Conservation (phyloP, 2,329 filamentous ascomycete species). For the Alternaria triticina region DNA sequence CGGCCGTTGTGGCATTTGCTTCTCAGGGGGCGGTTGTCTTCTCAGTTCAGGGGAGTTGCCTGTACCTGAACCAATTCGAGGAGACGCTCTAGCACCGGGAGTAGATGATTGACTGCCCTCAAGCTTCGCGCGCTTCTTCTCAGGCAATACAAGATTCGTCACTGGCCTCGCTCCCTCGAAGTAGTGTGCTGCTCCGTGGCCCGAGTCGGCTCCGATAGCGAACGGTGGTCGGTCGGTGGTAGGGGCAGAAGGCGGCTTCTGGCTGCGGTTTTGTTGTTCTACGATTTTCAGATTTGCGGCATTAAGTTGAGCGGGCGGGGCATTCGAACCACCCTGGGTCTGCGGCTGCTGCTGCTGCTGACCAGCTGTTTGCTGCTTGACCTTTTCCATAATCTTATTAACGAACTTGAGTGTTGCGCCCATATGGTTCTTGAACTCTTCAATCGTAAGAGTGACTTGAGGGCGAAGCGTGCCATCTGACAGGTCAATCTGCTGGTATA, state of each 20-base stretch:
- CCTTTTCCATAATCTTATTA: constrained; percentile 32
- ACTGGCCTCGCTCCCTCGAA: constrained; percentile 59
- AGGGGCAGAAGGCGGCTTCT: constrained; percentile 57
- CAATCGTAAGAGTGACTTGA: constrained; percentile 35
- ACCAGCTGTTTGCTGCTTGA: constrained; percentile 25
- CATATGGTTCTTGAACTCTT: constrained; percentile 36
- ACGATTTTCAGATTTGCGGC: constrained; percentile 47
- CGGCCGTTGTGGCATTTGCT: constrained; percentile 52
- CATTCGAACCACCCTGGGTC: constrained; percentile 20
- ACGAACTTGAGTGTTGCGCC: constrained; percentile 37
- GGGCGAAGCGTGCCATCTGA: constrained; percentile 36
- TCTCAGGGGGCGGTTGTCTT: constrained; percentile 51
- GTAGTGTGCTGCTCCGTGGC: constrained; percentile 64
- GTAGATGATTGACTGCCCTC: constrained; percentile 52
- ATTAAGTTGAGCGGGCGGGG: constrained; percentile 41
- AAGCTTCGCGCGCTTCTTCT: constrained; percentile 62
- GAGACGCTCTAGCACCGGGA: constrained; percentile 50
- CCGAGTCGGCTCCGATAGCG: constrained; percentile 57
- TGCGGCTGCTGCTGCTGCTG: constrained; percentile 19
- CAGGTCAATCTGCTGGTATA: constrained; percentile 39
- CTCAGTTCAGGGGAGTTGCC: constrained; percentile 54
- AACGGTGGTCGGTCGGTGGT: constrained; percentile 62
- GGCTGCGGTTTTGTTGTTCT: constrained; percentile 57
- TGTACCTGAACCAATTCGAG: constrained; percentile 46
- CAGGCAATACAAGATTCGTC: constrained; percentile 64